Evolutionary conservation across 306 rosid species (phyloP).

Genomic region (Ceratonia siliqua): DNA sequence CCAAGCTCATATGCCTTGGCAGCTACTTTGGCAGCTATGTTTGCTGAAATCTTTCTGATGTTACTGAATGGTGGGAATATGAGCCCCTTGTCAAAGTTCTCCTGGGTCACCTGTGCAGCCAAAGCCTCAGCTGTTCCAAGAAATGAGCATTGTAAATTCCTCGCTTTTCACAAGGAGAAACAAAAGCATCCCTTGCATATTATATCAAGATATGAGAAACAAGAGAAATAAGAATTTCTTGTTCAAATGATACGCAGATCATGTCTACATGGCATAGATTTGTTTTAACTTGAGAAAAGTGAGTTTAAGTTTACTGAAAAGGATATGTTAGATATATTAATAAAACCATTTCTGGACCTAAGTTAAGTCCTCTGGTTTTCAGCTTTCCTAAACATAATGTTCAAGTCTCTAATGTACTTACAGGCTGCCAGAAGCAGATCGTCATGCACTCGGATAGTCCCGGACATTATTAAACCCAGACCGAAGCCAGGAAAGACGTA

Average conservation of each 20-base stretch:
- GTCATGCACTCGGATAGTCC: constrained; percentile 81
- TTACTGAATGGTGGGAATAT: constrained; percentile 80
- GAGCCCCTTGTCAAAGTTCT: constrained; percentile 80
- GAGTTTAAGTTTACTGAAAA: too few relatives aligned
- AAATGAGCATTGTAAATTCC: constrained; percentile 24
- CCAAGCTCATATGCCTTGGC: constrained; percentile 91
- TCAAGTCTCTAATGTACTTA: constrained; percentile 50
- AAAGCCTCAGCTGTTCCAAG: constrained; percentile 85
- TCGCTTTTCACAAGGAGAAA: too few relatives aligned
- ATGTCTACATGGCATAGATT: too few relatives aligned
- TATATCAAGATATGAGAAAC: not conserved
- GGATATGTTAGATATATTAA: too few relatives aligned
- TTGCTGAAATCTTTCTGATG: constrained; percentile 95
- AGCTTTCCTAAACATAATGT: not conserved
- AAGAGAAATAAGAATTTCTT: not conserved
- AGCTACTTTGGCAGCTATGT: constrained; percentile 88
- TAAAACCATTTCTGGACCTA: too few relatives aligned
- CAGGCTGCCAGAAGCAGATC: constrained; percentile 96
- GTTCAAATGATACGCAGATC: too few relatives aligned
- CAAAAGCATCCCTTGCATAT: too few relatives aligned
- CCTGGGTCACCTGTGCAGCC: constrained; percentile 71
- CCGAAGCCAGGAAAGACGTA: constrained; percentile 97
- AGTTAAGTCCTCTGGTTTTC: too few relatives aligned
- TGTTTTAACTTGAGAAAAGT: too few relatives aligned
- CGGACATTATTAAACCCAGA: constrained; percentile 88